Percentiles rank a stretch among this genome's conserved stretches.
Conservation (phyloP, 1,139 yeast genomes). For the Blastobotrys persicus region DNA sequence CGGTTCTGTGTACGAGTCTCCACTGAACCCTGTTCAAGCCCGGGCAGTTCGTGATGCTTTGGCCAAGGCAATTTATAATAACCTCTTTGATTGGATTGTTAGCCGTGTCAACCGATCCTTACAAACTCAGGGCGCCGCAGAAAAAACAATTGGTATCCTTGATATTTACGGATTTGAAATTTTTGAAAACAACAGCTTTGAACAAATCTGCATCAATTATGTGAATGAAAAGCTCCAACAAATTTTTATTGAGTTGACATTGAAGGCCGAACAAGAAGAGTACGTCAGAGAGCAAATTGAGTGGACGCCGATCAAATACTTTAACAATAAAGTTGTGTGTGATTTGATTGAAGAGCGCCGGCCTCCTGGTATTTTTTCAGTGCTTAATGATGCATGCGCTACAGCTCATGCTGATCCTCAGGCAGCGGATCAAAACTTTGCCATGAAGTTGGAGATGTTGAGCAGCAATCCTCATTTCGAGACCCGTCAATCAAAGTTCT, state of each 20-base stretch:
- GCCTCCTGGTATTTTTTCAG: conserved; percentile 97
- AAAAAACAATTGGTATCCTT: conserved; percentile 84
- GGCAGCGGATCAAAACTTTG: conserved; percentile 96
- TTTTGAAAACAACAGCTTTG: conserved; percentile 94
- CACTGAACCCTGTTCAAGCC: conserved; percentile 88
- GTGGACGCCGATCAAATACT: conserved; percentile 97
- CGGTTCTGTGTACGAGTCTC: conserved; percentile 93
- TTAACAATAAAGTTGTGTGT: conserved; percentile 95
- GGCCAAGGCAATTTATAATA: conserved; percentile 91
- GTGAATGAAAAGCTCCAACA: conserved; percentile 97
- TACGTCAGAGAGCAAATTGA: conserved; percentile 91
- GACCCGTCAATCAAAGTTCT: conserved; percentile 80
- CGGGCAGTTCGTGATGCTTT: conserved; percentile 92
- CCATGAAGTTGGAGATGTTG: conserved; percentile 86
- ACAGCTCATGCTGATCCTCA: conserved; percentile 97
- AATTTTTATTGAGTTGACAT: conserved; percentile 89
- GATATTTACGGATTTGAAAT: conserved; percentile 99
- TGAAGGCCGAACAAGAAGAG: conserved; percentile 97
- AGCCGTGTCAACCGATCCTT: conserved; percentile 81
- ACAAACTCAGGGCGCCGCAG: conserved; percentile 48
- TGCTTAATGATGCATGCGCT: conserved; percentile 93
- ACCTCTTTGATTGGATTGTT: conserved; percentile 97
- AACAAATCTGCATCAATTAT: conserved; percentile 94
- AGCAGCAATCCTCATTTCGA: conserved; percentile 84
- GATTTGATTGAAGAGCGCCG: conserved; percentile 91